Evolutionary conservation across 345 rosid genomes (phyloP).

Genomic region (Euclidium syriacum): DNA sequence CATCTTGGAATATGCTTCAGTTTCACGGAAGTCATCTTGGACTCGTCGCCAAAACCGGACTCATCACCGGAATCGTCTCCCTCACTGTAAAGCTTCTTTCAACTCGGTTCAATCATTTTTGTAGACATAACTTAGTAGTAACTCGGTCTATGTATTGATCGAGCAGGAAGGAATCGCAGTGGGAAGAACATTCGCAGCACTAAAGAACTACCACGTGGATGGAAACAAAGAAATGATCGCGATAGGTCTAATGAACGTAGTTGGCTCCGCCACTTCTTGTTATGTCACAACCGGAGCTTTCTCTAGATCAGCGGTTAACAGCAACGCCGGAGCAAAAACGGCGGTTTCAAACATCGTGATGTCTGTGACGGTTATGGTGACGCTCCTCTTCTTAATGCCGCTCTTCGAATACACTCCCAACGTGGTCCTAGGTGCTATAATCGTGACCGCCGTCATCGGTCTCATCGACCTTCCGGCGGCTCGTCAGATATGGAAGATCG

Average conservation of each 20-base stretch:
- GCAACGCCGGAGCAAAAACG: conserved; percentile 90
- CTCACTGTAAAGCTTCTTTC: conserved; percentile 58
- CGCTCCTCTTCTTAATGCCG: conserved; percentile 90
- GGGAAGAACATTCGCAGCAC: conserved; percentile 91
- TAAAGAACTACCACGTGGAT: conserved; percentile 82
- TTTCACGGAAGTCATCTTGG: conserved; percentile 70
- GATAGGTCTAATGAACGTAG: conserved; percentile 87
- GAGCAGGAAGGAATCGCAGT: conserved; percentile 98
- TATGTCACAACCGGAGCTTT: conserved; percentile 87
- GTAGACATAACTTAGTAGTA: too few species aligned
- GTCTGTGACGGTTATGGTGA: conserved; percentile 92
- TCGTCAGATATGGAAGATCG: conserved; percentile 68
- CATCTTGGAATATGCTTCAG: conserved; percentile 85
- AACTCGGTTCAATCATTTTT: not conserved
- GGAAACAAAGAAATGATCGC: conserved; percentile 99
- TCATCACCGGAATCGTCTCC: conserved; percentile 83
- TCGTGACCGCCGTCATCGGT: conserved; percentile 84
- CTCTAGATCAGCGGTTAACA: conserved; percentile 93
- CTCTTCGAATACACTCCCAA: conserved; percentile 93
- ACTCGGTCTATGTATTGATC: not conserved
- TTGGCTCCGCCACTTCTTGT: conserved; percentile 93
- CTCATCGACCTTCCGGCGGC: conserved; percentile 91
- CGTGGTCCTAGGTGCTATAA: conserved; percentile 84
- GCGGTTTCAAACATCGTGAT: conserved; percentile 87
- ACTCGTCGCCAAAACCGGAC: conserved; percentile 69